phyloP scores from a whole-genome alignment of 2,329 filamentous ascomycete species.

The Arthroderma sp. region DNA sequence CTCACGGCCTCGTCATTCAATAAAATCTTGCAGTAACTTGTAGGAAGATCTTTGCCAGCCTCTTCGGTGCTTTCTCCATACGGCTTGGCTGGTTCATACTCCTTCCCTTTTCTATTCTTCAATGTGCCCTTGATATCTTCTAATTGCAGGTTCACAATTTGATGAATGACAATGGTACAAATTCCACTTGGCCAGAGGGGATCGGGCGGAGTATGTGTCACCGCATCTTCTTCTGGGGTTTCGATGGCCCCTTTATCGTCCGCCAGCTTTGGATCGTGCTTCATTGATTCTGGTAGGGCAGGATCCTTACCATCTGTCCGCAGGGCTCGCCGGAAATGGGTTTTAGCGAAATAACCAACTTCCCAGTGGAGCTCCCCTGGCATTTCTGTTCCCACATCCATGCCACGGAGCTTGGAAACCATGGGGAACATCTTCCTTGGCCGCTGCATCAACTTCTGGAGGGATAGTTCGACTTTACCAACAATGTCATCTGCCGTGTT shows the following conservation, averaged over 20 bases:
- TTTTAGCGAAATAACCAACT: slow-evolving; percentile 88
- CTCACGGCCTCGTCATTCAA: slow-evolving; percentile 63
- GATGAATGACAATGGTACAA: slow-evolving; percentile 74
- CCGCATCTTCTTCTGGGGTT: slow-evolving; percentile 64
- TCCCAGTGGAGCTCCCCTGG: slow-evolving; percentile 92
- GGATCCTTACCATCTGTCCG: slow-evolving; percentile 77
- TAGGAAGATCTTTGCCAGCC: slow-evolving; percentile 64
- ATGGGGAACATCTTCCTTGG: slow-evolving; percentile 88
- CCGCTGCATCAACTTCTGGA: slow-evolving; percentile 90
- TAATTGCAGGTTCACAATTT: slow-evolving; percentile 91
- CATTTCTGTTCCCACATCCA: slow-evolving; percentile 76
- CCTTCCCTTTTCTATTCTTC: slow-evolving; percentile 69
- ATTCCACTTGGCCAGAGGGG: slow-evolving; percentile 93
- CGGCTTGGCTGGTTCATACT: slow-evolving; percentile 76
- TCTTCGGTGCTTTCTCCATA: slow-evolving; percentile 82
- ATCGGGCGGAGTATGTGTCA: slow-evolving; percentile 80
- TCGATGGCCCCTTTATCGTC: slow-evolving; percentile 74
- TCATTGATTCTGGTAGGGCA: slow-evolving; percentile 59
- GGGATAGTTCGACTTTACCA: slow-evolving; percentile 83
- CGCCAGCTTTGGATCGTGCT: slow-evolving; percentile 63
- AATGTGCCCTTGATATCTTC: slow-evolving; percentile 66
- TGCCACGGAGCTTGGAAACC: slow-evolving; percentile 66
- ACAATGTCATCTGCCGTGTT: slow-evolving; percentile 89
- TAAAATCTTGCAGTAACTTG: slow-evolving; percentile 84
- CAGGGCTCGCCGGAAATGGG: slow-evolving; percentile 70